These are phyloP conservation scores for Alternaria brassicicola DNA, from an alignment of 2,329 filamentous ascomycete species.

Conservation along the genomic window DNA sequence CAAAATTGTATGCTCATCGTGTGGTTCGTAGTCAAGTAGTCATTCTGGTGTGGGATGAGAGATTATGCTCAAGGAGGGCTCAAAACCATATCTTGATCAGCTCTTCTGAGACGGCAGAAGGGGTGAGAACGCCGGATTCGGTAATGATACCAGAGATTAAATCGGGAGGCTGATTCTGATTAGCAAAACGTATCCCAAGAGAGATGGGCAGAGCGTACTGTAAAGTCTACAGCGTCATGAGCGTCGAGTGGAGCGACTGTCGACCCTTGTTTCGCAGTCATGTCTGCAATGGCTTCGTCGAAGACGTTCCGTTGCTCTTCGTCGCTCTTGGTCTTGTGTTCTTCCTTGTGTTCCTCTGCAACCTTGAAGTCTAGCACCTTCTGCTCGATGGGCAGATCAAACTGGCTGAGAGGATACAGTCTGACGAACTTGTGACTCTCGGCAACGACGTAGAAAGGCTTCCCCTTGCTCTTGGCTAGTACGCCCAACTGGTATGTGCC, in stretches of 20 bases:
- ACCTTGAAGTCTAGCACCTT: slow-evolving; percentile 75
- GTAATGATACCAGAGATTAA: slow-evolving; percentile 76
- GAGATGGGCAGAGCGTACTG: slow-evolving; percentile 54
- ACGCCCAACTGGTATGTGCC: slow-evolving; percentile 86
- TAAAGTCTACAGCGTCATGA: slow-evolving; percentile 70
- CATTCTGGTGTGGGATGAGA: slow-evolving; percentile 9
- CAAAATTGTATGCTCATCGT: not conserved
- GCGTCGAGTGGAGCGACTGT: slow-evolving; percentile 32
- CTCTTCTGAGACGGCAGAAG: slow-evolving; percentile 72
- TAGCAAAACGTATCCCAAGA: not conserved
- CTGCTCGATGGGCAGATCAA: slow-evolving; percentile 81
- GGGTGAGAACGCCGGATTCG: slow-evolving; percentile 73
- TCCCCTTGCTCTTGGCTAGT: slow-evolving; percentile 73
- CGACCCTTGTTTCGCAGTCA: slow-evolving; percentile 28
- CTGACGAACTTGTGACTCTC: slow-evolving; percentile 98
- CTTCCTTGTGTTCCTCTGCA: slow-evolving; percentile 45
- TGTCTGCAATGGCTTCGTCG: slow-evolving; percentile 48
- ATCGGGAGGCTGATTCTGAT: slow-evolving; percentile 63
- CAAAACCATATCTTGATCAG: slow-evolving; percentile 67
- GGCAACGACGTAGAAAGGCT: slow-evolving; percentile 87
- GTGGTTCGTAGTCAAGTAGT: not conserved
- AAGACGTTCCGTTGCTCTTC: slow-evolving; percentile 50
- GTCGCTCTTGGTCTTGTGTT: slow-evolving; percentile 12
- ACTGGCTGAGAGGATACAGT: slow-evolving; percentile 81
- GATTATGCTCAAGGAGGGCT: slow-evolving; percentile 26